phyloP scores from a whole-genome alignment of 768 basidiomycete species.

The Omphalotus guepiniiformis region DNA sequence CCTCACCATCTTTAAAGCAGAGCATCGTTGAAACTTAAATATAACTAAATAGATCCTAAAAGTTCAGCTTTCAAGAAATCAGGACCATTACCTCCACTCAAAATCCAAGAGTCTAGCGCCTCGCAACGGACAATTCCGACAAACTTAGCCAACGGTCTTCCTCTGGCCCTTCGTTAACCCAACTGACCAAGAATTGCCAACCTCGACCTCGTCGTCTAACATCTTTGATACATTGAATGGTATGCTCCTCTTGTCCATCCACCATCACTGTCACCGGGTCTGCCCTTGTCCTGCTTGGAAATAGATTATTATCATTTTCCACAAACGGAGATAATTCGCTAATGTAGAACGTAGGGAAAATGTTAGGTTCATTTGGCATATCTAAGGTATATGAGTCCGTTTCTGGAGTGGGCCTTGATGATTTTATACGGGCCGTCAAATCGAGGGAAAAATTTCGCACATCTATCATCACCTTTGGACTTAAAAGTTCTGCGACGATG shows the following conservation, averaged over 20 bases:
- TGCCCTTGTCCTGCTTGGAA: constrained; percentile 18
- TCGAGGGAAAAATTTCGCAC: constrained; percentile 39
- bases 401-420: constrained; percentile 5
- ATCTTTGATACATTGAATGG: constrained; percentile 20
- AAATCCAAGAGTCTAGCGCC: constrained; percentile 6
- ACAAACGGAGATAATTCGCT: constrained; percentile 15
- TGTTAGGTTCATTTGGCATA: constrained; percentile 12
- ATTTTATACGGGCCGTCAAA: constrained; percentile 28
- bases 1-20: too few relatives aligned
- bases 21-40: too few relatives aligned
- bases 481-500: constrained; percentile 28
- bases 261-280: constrained; percentile 11
- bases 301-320: constrained; percentile 18
- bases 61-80: too few relatives aligned
- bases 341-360: constrained; percentile 24
- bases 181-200: constrained; percentile 20
- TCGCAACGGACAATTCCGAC: constrained; percentile 8
- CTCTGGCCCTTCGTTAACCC: constrained; percentile 16
- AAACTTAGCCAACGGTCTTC: constrained; percentile 19
- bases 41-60: too few relatives aligned
- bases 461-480: constrained; percentile 20
- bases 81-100: constrained; percentile 3
- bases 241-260: constrained; percentile 16
- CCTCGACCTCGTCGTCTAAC: constrained; percentile 17
- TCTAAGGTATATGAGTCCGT: constrained; percentile 12